These are phyloP conservation scores for Rhipidocladum racemiflorum DNA, from an alignment of 176 grass and related monocot genomes.

Conservation along the genomic window DNA sequence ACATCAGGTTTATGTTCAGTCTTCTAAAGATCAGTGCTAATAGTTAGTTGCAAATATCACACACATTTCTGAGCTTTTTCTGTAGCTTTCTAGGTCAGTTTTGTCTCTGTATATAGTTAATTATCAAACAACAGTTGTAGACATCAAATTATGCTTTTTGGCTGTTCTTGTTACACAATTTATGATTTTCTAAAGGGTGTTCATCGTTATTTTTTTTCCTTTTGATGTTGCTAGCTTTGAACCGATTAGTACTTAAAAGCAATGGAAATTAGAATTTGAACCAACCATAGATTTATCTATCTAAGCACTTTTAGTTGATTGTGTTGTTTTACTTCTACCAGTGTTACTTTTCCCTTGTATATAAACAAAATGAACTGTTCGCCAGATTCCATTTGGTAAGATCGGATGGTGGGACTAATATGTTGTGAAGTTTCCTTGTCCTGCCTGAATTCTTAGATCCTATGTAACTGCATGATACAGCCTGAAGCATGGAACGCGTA, in stretches of 20 bases:
- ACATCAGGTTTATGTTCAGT: slow-evolving; percentile 53
- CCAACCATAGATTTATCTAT: not conserved
- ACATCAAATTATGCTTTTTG: not conserved
- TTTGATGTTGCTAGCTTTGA: not conserved
- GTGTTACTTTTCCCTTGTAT: not conserved
- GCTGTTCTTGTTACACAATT: not conserved
- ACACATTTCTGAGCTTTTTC: not conserved
- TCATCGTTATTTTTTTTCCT: not conserved
- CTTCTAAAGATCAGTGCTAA: not conserved
- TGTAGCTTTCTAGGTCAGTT: not conserved
- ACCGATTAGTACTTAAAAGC: not conserved
- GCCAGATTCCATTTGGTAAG: slow-evolving; percentile 2
- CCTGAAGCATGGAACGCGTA: slow-evolving; percentile 79
- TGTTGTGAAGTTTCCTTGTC: slow-evolving; percentile 22
- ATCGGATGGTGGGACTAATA: not conserved
- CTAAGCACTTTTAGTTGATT: not conserved
- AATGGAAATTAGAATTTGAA: slow-evolving; percentile 3
- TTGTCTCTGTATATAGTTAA: not conserved
- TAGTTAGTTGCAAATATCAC: slow-evolving; percentile 13
- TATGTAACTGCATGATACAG: slow-evolving; percentile 23
- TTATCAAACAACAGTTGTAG: not conserved
- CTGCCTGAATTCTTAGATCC: slow-evolving; percentile 36
- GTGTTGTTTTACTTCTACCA: not conserved
- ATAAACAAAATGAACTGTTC: not conserved
- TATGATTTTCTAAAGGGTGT: not conserved